Base-by-base conservation (phyloP, 805 yeast genomes). In the Candida alai region DNA sequence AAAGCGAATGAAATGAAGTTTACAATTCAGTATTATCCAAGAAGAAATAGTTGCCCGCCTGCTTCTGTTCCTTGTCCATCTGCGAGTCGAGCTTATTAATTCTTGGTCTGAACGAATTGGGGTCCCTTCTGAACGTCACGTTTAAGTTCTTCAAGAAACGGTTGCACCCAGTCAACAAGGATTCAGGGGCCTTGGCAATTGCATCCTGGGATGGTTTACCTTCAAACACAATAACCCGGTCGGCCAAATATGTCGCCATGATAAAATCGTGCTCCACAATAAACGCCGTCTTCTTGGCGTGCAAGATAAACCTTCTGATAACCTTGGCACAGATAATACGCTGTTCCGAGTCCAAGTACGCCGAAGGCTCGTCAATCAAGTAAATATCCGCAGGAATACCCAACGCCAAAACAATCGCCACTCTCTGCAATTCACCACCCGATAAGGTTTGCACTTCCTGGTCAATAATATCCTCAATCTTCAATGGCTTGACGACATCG, bases 381-480 rank as follows among this genome's bases (percentile, higher is more conserved):
- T 93, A 93, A 48, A 93, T 85, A 64, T 93, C 98, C 19, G 98
- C 97, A 13, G 85, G 85, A 32, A 82, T 69, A 77, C 99, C 99
- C 41, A 93, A 73, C 4, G 97, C 80, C 59, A 93, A 74, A 23
- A 88, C 95, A 65, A 93, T 90, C 45, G 99, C 99, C 41, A 93
- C 98, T 74, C 99, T 84, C 71, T 93, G 99, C 71, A 93, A 76
- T 72, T 93, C 99, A 80, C 99, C 99, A 71, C 99, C 99, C 31
- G 97, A 89, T 63, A 93, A 72, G 52, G 87, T 86, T 70, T 87
- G 96, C 34, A 93, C 98, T 68, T 93, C 97, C 64, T 93, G 96
- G 65, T 93, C 99, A 45, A 93, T 83, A 51, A 93, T 85, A 57
- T 83, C 89, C 50, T 93, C 97, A 46, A 93, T 87, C 57, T 73